Evolutionary conservation across 2,329 filamentous ascomycete species (phyloP), one percentile per base, ranked within the genome.

Genomic region (Coleophoma crateriformis): DNA sequence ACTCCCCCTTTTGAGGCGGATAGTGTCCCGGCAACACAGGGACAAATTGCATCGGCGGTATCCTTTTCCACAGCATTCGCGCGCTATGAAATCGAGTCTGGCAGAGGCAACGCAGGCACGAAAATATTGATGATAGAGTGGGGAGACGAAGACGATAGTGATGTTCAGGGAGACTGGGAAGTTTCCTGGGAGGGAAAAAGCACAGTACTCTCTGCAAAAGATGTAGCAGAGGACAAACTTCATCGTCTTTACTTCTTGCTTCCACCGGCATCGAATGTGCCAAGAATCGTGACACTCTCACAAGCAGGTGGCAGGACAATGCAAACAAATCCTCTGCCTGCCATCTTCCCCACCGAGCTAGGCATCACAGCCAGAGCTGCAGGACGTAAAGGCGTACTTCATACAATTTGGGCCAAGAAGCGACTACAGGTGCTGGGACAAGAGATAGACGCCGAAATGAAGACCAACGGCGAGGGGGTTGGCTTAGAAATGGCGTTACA

Each of bases 51-150:
- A 22, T 69, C 72, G 3, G 67, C 67, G n/a, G 67, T 76, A 60
- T 71, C 72, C 52, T 68, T 74, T 4, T 72, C 73, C 43, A 79
- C 77, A 50, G 85, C 85, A n/a, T 74, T 90, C 42, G 86, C 89
- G 42, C 84, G 90, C 51, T 96, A 95, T 68, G 90, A 96, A 66
- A 95, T 95, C 64, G 87, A 91, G 68, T 75, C 81, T 0, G 85
- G 84, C 34, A 81, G 79, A 65, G 86, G 82, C 45, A 88, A 89
- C 61, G 86, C 91, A 56, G 90, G 90, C 38, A 95, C 89, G 54
- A 96, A 95, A 72, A 85, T 96, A 55, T 73, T 96, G 59, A 94
- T 96, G 89, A 85, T 95, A 37, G 90, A 96, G 67, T 96, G 90
- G 90, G 83, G 88, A 64, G 81, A 85, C 65, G 55, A 58, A 22